Evolutionary conservation across 1,284 basidiomycete species (phyloP), one percentile per base, ranked within the genome.

Genomic region (Boletus semigastroideus): DNA sequence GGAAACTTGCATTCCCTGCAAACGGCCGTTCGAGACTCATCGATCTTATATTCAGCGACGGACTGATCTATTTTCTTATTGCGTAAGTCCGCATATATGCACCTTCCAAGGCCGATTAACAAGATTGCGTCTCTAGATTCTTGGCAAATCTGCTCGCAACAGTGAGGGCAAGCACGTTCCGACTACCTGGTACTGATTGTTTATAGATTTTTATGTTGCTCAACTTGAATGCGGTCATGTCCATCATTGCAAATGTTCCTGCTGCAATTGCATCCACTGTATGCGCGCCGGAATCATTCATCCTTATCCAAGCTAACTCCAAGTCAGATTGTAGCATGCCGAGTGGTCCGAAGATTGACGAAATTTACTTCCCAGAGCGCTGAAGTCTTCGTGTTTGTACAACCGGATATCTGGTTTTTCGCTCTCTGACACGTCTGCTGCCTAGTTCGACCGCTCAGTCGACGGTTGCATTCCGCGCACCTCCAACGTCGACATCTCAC

Each of bases 191-290:
- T 14, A 57, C 43, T n/a, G 22, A 49, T 28, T 41, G 0, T 44
- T 34, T 46, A 1, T 54, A 84, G 82, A 73, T 80, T 41, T 87
- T 89, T 66, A 87, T 88, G 85, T 64, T 87, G 25, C 65, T 87
- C 25, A 75, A 88, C 65, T 68, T 89, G 41, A 89, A 89, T 61
- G 74, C 86, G 2, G 80, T 87, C 49, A 86, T 88, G 84, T 84
- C 82, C 17, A 82, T 88, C 64, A 85, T 88, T 52, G 83, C 79
- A 28, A 87, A 88, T 60, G 85, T 88, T 31, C 86, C 86, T 3
- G 84, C 86, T 42, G 84, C 84, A 11, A 78, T 86, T 51, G 78
- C 79, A 6, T 83, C 83, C 11, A 85, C 83, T 11, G 84, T 86
- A 58, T 59, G 79, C 36, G n/a, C 16, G 34, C 10, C 1, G 12